Conservation (phyloP, 2,329 filamentous ascomycete genomes). For the Lizonia empirigonia region DNA sequence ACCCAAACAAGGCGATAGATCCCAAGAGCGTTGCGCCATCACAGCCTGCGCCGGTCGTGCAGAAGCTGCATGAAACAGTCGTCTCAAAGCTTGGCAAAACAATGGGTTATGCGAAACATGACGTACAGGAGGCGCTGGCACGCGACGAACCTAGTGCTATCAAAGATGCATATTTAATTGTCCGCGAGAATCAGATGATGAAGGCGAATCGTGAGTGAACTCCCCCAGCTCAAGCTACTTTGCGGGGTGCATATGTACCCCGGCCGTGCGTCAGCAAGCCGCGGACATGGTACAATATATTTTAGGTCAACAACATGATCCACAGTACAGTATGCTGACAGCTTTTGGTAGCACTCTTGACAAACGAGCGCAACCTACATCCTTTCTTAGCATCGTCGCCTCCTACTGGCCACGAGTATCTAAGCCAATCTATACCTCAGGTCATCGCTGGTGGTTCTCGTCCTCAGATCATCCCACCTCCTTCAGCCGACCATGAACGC, state of each 20-base stretch:
- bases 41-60: slow-evolving; percentile 72
- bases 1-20: slow-evolving; percentile 89
- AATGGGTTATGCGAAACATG: slow-evolving; percentile 94
- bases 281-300: neutral
- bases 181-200: slow-evolving; percentile 97
- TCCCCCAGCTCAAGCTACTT: slow-evolving; percentile 1
- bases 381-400: slow-evolving; percentile 63
- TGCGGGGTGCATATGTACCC: slow-evolving; percentile 11
- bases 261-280: neutral
- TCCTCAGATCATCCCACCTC: slow-evolving; percentile 37
- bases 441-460: slow-evolving; percentile 41
- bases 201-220: slow-evolving; percentile 79
- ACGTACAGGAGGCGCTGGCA: slow-evolving; percentile 91
- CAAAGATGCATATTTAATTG: slow-evolving; percentile 98
- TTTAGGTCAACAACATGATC: neutral
- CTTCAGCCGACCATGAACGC: slow-evolving; percentile 45
- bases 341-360: slow-evolving; percentile 57
- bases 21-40: slow-evolving; percentile 80
- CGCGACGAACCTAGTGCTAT: slow-evolving; percentile 95
- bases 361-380: slow-evolving; percentile 56
- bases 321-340: slow-evolving; percentile 21
- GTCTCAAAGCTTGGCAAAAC: slow-evolving; percentile 96
- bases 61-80: slow-evolving; percentile 89
- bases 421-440: slow-evolving; percentile 41
- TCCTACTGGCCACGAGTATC: slow-evolving; percentile 54